Conservation (phyloP, 805 yeast genomes). For the Monosporozyma solicola region DNA sequence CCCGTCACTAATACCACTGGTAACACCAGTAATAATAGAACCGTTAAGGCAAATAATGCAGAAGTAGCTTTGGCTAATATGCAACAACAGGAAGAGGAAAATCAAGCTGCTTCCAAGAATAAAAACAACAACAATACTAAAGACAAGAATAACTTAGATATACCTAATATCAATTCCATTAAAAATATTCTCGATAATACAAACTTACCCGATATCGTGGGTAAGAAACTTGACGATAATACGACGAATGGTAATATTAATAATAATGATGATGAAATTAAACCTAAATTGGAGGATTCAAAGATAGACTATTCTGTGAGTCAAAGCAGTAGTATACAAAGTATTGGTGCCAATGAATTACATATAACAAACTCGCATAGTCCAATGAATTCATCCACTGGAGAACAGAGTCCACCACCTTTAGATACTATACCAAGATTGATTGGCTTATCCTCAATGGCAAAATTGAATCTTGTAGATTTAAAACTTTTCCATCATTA, state of each 20-base stretch:
- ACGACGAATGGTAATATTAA: neutral
- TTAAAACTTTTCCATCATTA: conserved; percentile 80
- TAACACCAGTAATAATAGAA: conserved; percentile 3
- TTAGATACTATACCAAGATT: conserved; percentile 3
- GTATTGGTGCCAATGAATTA: neutral
- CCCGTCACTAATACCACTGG: neutral
- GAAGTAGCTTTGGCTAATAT: conserved; percentile 27
- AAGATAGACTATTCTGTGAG: neutral
- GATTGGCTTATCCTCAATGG: conserved; percentile 17
- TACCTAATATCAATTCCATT: neutral
- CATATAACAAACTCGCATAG: neutral
- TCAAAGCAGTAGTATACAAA: neutral
- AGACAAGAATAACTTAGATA: neutral
- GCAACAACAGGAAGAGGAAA: conserved; percentile 22
- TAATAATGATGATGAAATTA: conserved; percentile 1
- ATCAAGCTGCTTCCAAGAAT: neutral
- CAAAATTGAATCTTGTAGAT: conserved; percentile 60
- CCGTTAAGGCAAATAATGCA: conserved; percentile 20
- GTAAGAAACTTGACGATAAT: neutral
- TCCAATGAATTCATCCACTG: neutral
- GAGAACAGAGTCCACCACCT: neutral
- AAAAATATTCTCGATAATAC: neutral
- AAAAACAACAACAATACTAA: neutral
- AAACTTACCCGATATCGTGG: neutral
- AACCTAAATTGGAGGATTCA: neutral